Evolutionary conservation across 2,329 filamentous ascomycete species (phyloP), one percentile per base, ranked within the genome.

Genomic region (Exserohilum rostratum): DNA sequence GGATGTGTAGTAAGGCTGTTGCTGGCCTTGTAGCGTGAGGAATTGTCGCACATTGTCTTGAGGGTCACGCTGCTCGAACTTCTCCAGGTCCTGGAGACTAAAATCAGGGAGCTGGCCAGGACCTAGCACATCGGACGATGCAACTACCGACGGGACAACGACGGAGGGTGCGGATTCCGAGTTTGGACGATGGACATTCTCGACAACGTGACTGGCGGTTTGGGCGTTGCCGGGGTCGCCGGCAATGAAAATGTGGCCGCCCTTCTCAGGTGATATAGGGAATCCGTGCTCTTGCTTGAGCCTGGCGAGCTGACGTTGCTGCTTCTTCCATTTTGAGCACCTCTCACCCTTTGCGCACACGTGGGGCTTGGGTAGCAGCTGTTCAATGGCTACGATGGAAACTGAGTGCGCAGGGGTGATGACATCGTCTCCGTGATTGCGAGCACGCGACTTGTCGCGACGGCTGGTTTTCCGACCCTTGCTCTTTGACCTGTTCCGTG

Each of bases 1-100:
- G 6, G 88, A 88, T 7, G 85, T 85, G 6, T 86, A 85, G n/a
- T 89, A 69, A 68, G 72, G 75, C 64, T 84, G 82, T 45, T 83
- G 78, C 54, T 85, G 71, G 73, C 90, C 88, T 73, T 98, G 93
- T 72, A 96, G 93, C 69, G 85, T 85, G 48, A 98, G 83, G 76
- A 96, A 98, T 62, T 96, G 91, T 69, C 90, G 88, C 31, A 98
- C 91, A 65, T 93, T 96, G 77, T 97, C 93, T 74, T 96, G 93
- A 5, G 93, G 90, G 69, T 97, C 92, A 48, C 89, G 84, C 15
- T 82, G 80, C 69, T 89, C 83, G 29, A 96, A 72, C 58, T 82
- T 86, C 53, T 87, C 85, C 13, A 96, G 86, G 72, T 92, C 88
- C 66, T 92, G 88, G 33, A 97, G 83, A 17, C 77, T 78, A 55